A percentile compares a stretch with the other conserved stretches of the same genome.
phyloP scores from a whole-genome alignment of 2,329 filamentous ascomycete species.

The Drechslerella dactyloides region DNA sequence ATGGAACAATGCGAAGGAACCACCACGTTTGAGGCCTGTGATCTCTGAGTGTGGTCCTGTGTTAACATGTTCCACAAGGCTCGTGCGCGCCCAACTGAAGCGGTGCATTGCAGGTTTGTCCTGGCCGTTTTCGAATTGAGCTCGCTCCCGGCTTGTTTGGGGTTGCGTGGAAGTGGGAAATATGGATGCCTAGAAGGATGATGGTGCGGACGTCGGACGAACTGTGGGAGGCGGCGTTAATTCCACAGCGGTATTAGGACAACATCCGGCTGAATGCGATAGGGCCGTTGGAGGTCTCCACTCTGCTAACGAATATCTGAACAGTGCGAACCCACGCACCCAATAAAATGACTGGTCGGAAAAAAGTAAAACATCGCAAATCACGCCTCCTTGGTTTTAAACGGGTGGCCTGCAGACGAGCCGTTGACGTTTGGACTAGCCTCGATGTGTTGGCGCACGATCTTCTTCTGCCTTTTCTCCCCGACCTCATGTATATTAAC shows the following conservation, averaged over 20 bases:
- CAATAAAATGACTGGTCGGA: slow-evolving; percentile 13
- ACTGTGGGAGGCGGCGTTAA: slow-evolving; percentile 6
- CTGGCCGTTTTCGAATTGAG: slow-evolving; percentile 27
- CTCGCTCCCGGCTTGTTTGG: slow-evolving; percentile 37
- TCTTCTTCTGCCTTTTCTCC: neutral
- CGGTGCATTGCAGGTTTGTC: slow-evolving; percentile 15
- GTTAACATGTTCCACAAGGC: slow-evolving; percentile 36
- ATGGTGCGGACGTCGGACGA: slow-evolving; percentile 21
- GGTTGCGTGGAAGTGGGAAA: slow-evolving; percentile 38
- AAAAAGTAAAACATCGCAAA: slow-evolving; percentile 28
- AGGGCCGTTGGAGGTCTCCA: slow-evolving; percentile 33
- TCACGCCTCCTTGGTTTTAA: slow-evolving; percentile 49
- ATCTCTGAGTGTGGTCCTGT: slow-evolving; percentile 6
- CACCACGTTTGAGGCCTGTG: slow-evolving; percentile 19
- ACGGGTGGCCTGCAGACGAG: slow-evolving; percentile 32
- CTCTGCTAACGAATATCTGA: slow-evolving; percentile 28
- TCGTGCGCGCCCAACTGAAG: slow-evolving; percentile 38
- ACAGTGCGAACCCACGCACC: neutral
- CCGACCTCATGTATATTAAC: slow-evolving; percentile 6
- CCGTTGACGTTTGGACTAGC: slow-evolving; percentile 41
- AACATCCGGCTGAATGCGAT: slow-evolving; percentile 51
- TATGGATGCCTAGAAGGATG: slow-evolving; percentile 50
- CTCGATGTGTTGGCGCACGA: slow-evolving; percentile 43
- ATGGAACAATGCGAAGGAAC: slow-evolving; percentile 4
- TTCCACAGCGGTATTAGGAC: slow-evolving; percentile 41